A percentile compares a stretch with the other conserved stretches of the same genome.
Conservation (phyloP, 352 stramenopile genomes). For the Phytophthora idaei region DNA sequence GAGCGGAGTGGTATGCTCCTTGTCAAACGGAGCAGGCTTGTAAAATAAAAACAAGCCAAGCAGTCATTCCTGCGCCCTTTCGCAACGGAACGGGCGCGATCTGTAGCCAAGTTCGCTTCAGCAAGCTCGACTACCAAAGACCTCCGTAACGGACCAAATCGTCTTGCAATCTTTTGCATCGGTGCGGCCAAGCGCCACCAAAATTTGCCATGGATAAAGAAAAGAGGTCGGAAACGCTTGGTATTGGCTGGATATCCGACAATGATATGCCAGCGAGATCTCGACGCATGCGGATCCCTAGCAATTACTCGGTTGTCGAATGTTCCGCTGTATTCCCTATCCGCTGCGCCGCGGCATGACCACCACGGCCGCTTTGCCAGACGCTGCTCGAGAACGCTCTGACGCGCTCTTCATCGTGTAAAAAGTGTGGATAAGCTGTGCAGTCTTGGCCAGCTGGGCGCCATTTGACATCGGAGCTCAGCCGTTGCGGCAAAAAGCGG, state of each 20-base stretch:
- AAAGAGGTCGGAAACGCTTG: conserved; percentile 12
- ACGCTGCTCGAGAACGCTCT: conserved; percentile 32
- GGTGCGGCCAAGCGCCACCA: conserved; percentile 24
- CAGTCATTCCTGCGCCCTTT: conserved; percentile 26
- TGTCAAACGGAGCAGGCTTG: conserved; percentile 23
- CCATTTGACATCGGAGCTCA: conserved; percentile 23
- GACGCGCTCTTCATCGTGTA: conserved; percentile 22
- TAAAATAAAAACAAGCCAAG: conserved; percentile 35
- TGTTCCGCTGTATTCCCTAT: conserved; percentile 28
- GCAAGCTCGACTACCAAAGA: conserved; percentile 20
- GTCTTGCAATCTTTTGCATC: conserved; percentile 6
- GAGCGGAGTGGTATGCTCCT: conserved; percentile 8
- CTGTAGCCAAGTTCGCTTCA: conserved; percentile 26
- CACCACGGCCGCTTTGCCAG: conserved; percentile 6
- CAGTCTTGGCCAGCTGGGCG: conserved; percentile 21
- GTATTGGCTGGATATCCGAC: not conserved
- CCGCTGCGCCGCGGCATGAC: not conserved
- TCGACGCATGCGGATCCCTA: conserved; percentile 6
- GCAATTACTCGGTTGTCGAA: conserved; percentile 19
- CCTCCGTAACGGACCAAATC: conserved; percentile 1
- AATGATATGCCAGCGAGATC: conserved; percentile 20
- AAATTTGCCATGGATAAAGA: conserved; percentile 24
- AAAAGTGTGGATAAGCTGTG: conserved; percentile 26
- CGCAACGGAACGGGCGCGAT: conserved; percentile 17
- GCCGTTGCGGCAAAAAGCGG: conserved; percentile 4